A percentile compares a stretch with the other conserved stretches of the same genome.
These are phyloP conservation scores for Arabidopsis lyrata DNA, from an alignment of 441 rosid genomes.

Conservation along the genomic window DNA sequence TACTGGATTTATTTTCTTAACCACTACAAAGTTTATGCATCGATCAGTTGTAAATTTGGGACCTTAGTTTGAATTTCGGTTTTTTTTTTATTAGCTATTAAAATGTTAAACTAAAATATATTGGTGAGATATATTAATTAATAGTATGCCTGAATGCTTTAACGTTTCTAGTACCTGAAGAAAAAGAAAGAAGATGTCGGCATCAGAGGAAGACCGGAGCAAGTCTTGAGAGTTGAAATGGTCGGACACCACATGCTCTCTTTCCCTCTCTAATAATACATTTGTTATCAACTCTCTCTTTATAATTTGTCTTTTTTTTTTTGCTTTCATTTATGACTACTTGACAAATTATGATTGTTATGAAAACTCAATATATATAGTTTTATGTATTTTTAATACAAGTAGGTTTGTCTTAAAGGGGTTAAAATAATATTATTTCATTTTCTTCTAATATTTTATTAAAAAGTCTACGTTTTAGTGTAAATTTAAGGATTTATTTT, in stretches of 20 bases:
- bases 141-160: too few relatives aligned
- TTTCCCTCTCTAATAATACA: conserved; percentile 39
- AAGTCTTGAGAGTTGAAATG: conserved; percentile 47
- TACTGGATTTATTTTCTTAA: conserved; percentile 14
- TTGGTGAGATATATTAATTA: conserved; percentile 3
- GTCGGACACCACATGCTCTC: conserved; percentile 47
- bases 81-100: neutral
- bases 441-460: neutral
- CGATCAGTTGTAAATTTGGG: conserved; percentile 6
- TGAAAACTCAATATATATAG: neutral
- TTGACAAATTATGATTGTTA: conserved; percentile 1
- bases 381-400: neutral
- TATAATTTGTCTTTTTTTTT: neutral
- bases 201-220: conserved; percentile 43
- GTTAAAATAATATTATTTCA: neutral
- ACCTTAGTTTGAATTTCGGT: neutral
- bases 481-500: neutral
- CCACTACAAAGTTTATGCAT: neutral
- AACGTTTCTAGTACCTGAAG: too few relatives aligned
- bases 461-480: neutral
- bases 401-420: neutral
- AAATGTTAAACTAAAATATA: neutral
- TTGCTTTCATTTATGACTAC: conserved; percentile 10
- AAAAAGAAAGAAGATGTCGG: conserved; percentile 33
- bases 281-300: conserved; percentile 1